Evolutionary conservation across 2,329 filamentous ascomycete species (phyloP).

Genomic region (Arthrobotrys entomopaga): DNA sequence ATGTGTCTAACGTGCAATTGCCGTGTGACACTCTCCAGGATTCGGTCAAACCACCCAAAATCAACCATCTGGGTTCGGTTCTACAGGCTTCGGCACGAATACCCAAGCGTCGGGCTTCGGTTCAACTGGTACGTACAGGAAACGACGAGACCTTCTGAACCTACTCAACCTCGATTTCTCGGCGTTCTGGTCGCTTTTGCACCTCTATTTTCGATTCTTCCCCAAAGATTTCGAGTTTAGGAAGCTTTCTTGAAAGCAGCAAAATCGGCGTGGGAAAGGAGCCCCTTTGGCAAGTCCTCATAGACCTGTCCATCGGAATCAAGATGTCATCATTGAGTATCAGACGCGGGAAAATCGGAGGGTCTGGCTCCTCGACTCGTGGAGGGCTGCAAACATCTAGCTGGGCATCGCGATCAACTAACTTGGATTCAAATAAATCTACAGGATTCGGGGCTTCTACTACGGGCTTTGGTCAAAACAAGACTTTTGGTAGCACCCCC

Average conservation of each 20-base stretch:
- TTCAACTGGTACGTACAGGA: constrained; percentile 56
- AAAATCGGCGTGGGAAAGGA: constrained; percentile 26
- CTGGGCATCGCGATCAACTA: constrained; percentile 55
- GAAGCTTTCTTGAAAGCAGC: constrained; percentile 35
- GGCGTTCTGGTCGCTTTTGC: constrained; percentile 35
- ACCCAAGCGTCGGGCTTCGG: constrained; percentile 47
- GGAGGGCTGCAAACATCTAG: constrained; percentile 52
- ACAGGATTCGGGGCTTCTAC: constrained; percentile 57
- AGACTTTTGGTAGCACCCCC: constrained; percentile 60
- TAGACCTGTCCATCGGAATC: constrained; percentile 34
- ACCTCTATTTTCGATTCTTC: constrained; percentile 34
- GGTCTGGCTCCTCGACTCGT: constrained; percentile 32
- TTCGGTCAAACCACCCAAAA: constrained; percentile 55
- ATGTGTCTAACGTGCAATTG: constrained; percentile 53
- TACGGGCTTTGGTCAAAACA: constrained; percentile 55
- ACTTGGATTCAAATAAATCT: constrained; percentile 47
- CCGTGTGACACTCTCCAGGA: constrained; percentile 43
- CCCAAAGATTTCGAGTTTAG: constrained; percentile 53
- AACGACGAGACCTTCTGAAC: constrained; percentile 51
- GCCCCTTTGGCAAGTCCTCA: constrained; percentile 33
- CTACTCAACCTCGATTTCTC: constrained; percentile 42
- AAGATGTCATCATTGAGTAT: constrained; percentile 42
- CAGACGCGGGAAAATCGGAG: constrained; percentile 33
- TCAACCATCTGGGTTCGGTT: constrained; percentile 54
- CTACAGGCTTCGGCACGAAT: constrained; percentile 53